Conservation (phyloP, 768 basidiomycete species). For the Paxillus rubicundulus region DNA sequence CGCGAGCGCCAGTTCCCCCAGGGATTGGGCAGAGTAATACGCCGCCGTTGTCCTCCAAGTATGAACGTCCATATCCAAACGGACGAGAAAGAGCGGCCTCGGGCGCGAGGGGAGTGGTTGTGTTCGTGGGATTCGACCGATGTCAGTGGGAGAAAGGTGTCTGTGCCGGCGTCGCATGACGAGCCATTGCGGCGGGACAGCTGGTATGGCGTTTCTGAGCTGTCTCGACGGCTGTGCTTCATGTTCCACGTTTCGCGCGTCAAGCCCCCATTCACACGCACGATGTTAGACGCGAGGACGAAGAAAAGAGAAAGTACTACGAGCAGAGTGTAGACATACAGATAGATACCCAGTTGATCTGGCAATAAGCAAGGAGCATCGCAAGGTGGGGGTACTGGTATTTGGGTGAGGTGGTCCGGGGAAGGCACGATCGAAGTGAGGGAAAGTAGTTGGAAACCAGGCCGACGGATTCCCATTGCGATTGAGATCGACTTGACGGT, state of each 20-base stretch:
- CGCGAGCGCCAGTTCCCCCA: slow-evolving; percentile 10
- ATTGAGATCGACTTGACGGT: slow-evolving; percentile 90
- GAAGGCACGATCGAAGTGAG: slow-evolving; percentile 44
- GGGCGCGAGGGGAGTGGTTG: neutral
- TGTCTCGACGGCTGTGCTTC: slow-evolving; percentile 8
- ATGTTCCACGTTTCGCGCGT: slow-evolving; percentile 6
- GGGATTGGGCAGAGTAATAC: slow-evolving; percentile 21
- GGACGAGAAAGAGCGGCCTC: slow-evolving; percentile 13
- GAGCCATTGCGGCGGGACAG: slow-evolving; percentile 4
- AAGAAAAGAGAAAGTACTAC: slow-evolving; percentile 55
- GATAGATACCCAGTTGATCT: slow-evolving; percentile 78
- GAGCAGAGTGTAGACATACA: slow-evolving; percentile 68
- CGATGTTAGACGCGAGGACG: slow-evolving; percentile 34
- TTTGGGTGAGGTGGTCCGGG: slow-evolving; percentile 32
- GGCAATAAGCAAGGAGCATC: slow-evolving; percentile 79
- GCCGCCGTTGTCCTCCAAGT: slow-evolving; percentile 23
- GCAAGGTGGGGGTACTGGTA: slow-evolving; percentile 31
- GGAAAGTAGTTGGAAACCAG: slow-evolving; percentile 90
- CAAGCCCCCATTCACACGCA: slow-evolving; percentile 9
- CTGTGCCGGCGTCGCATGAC: slow-evolving; percentile 5
- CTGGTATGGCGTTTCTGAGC: slow-evolving; percentile 11
- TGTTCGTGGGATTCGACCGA: slow-evolving; percentile 10
- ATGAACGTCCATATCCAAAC: slow-evolving; percentile 26
- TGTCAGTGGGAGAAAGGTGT: slow-evolving; percentile 19
- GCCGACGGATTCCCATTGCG: slow-evolving; percentile 79